A percentile compares a stretch with the other conserved stretches of the same genome.
Evolutionary conservation across 176 grass and related monocot genomes (phyloP).

Genomic region (Hyparrhenia diplandra): DNA sequence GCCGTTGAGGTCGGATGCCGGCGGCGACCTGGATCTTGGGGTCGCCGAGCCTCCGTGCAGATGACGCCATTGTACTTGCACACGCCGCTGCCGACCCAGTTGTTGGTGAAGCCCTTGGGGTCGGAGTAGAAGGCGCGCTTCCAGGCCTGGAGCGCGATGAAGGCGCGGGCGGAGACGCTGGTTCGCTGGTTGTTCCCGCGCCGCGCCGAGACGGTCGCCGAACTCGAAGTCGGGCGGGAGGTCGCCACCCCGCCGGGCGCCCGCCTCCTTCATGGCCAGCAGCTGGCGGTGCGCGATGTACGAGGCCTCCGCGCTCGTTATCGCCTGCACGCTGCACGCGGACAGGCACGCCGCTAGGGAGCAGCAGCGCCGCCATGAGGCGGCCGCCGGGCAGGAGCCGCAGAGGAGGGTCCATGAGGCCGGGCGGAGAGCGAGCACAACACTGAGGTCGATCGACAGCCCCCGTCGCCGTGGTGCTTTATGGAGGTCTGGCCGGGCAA

Average conservation of each 20-base stretch:
- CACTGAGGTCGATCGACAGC: not conserved
- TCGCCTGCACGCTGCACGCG: not conserved
- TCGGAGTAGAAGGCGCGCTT: slow-evolving; percentile 61
- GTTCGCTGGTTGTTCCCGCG: slow-evolving; percentile 20
- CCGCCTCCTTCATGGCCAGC: slow-evolving; percentile 21
- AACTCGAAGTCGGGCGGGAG: slow-evolving; percentile 34
- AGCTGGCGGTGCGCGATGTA: slow-evolving; percentile 52
- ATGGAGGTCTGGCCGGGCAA: not conserved
- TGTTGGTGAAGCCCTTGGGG: slow-evolving; percentile 35
- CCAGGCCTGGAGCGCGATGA: slow-evolving; percentile 60
- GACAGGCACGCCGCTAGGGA: not conserved
- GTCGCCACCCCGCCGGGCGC: slow-evolving; percentile 15
- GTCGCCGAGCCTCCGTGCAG: slow-evolving; percentile 28
- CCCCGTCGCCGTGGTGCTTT: not conserved
- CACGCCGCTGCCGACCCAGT: slow-evolving; percentile 46
- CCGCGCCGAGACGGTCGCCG: slow-evolving; percentile 24
- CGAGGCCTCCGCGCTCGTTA: slow-evolving; percentile 30
- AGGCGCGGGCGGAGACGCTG: slow-evolving; percentile 33
- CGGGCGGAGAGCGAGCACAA: too few species aligned
- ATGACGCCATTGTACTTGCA: slow-evolving; percentile 51
- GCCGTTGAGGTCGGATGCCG: slow-evolving; percentile 41
- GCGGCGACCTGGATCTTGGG: slow-evolving; percentile 20
- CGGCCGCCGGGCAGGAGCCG: not conserved
- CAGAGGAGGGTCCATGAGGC: slow-evolving; percentile 15
- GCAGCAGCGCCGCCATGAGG: not conserved